Evolutionary conservation across 164 flowering plant genomes (phyloP).

Genomic region (Buxus sempervirens): DNA sequence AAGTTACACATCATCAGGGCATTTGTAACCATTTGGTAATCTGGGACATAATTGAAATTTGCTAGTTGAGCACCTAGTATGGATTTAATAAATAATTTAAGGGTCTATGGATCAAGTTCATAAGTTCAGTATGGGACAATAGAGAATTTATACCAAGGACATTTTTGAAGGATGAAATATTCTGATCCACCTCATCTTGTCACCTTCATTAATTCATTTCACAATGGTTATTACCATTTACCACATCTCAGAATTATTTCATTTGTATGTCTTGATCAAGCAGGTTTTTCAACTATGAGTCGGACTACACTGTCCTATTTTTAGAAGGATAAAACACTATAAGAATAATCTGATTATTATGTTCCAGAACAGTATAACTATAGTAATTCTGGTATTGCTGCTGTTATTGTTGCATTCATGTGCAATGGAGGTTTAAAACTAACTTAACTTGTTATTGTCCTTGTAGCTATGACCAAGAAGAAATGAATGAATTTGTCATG

Average conservation of each 20-base stretch:
- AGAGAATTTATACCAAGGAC: not conserved
- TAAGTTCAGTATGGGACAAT: not conserved
- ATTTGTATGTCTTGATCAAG: not conserved
- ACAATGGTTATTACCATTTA: not conserved
- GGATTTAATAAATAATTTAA: no score
- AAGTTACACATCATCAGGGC: not conserved
- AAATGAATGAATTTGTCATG: slow-evolving; percentile 55
- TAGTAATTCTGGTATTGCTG: not conserved
- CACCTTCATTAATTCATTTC: no score
- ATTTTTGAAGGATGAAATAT: not conserved
- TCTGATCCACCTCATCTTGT: not conserved
- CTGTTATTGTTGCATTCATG: not conserved
- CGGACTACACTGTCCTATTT: not conserved
- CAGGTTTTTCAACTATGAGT: not conserved
- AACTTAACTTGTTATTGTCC: not conserved
- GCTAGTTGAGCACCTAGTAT: not conserved
- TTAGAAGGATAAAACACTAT: not conserved
- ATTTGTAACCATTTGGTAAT: not conserved
- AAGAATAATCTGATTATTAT: not conserved
- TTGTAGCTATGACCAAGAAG: slow-evolving; percentile 64
- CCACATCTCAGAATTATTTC: not conserved
- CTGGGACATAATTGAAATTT: not conserved
- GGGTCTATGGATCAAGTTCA: not conserved
- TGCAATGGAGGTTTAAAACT: not conserved
- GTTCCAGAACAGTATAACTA: not conserved